Evolutionary conservation across 176 grass and related monocot species (phyloP).

Genomic region (Aechmea fasciata): DNA sequence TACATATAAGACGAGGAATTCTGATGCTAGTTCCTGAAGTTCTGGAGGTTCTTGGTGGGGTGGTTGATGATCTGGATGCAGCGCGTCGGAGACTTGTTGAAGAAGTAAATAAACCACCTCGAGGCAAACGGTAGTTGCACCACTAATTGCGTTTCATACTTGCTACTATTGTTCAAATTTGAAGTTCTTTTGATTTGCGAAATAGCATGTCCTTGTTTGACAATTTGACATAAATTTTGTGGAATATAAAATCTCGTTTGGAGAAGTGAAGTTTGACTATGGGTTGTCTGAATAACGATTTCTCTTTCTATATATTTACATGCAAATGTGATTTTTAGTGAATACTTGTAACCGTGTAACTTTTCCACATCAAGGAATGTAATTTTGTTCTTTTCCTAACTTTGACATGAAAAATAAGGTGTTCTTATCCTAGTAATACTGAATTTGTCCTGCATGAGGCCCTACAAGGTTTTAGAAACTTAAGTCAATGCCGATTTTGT

Average conservation of each 20-base stretch:
- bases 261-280: too few species aligned
- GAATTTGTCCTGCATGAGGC: neutral
- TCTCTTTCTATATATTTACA: too few species aligned
- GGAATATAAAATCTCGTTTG: too few species aligned
- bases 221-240: too few species aligned
- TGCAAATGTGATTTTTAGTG: too few species aligned
- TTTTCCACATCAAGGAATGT: too few species aligned
- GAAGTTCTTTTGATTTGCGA: slow-evolving; percentile 11
- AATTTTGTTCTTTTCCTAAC: neutral
- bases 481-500: neutral
- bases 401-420: neutral
- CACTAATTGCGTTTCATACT: slow-evolving; percentile 3
- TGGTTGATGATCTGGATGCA: slow-evolving; percentile 65
- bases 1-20: slow-evolving; percentile 65
- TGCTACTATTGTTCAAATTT: neutral
- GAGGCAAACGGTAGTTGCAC: slow-evolving; percentile 61
- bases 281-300: too few species aligned
- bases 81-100: slow-evolving; percentile 67
- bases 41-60: slow-evolving; percentile 65
- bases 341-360: too few species aligned
- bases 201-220: slow-evolving; percentile 1
- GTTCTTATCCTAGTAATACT: neutral
- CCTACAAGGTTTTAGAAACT: neutral
- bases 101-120: slow-evolving; percentile 89
- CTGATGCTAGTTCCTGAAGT: slow-evolving; percentile 81